Base-by-base conservation (phyloP, 2,329 filamentous ascomycete genomes). In the Epichloe typhina region DNA sequence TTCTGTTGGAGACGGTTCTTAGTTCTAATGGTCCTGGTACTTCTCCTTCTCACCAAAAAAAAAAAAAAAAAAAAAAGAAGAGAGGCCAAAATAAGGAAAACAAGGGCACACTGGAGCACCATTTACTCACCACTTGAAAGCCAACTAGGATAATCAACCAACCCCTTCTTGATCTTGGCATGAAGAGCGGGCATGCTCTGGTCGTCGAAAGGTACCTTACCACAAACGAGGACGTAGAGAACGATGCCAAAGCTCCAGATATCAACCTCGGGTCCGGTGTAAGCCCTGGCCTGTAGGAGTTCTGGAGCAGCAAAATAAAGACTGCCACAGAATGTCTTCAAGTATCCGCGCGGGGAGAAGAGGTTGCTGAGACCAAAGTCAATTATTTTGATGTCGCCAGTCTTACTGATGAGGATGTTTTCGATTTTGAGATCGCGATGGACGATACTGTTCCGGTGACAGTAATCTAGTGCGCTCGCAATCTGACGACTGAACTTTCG, bases 191-290 rank as follows among this genome's bases (percentile, higher is more conserved):
- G 93, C 89, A 98, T 98, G 71, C 90, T 96, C 70, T 98, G 93
- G 64, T 98, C 93, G 64, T 98, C 93, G 62, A 98, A 98, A 0
- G 93, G 93, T 3, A 98, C 93, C 67, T 97, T 97, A 49, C 93
- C 93, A 64, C 93, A 97, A 4, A 97, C 93, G 54, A 98, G 70
- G 52, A 98, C 93, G 61, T 97, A 98, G 13, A 98, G 77, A 12
- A 98, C 93, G 59, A 98, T 96, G 21, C 93, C 93, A 68, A 97
- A 97, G 70, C 93, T 97, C 93, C 93, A 98, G 1, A 97, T 80
- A 63, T 98, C 93, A 31, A 98, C 93, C 64, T 98, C 93, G 0
- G 93, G 93, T 0, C 93, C 93, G 1, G 88, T 95, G 63, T 98
- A 98, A 52, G 90, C 88, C 62, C 87, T 85, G 37, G 93, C 93